phyloP scores from a whole-genome alignment of 1,139 yeast species.

The Hyphopichia wangnamkhiaoensis region DNA sequence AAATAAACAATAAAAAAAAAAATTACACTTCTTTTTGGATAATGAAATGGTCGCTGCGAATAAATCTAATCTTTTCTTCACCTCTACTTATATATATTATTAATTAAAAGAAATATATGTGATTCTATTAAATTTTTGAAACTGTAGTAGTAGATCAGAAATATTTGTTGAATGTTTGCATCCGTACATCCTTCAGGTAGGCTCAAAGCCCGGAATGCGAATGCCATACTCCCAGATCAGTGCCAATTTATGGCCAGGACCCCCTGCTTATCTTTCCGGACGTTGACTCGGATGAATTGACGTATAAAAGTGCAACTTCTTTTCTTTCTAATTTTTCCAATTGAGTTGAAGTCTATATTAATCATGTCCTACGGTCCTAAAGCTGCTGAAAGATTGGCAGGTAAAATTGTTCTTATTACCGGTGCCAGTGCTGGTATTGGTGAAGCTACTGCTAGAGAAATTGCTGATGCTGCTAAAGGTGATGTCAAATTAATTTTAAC shows the following conservation, averaged over 20 bases:
- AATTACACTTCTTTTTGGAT: not conserved
- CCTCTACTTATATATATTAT: conserved; percentile 3
- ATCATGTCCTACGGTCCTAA: conserved; percentile 51
- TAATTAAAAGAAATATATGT: conserved; percentile 3
- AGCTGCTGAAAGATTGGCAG: conserved; percentile 61
- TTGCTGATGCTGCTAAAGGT: conserved; percentile 41
- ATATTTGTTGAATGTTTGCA: no score
- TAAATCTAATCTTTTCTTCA: not conserved
- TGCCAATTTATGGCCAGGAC: not conserved
- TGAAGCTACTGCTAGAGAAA: conserved; percentile 41
- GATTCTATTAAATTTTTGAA: not conserved
- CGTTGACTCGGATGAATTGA: no score
- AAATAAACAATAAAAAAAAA: not conserved
- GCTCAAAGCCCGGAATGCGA: not conserved
- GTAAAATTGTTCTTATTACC: conserved; percentile 63
- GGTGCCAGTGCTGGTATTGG: conserved; percentile 77
- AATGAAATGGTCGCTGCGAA: not conserved
- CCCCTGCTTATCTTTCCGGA: not conserved
- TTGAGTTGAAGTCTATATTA: not conserved
- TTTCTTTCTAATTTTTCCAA: not conserved
- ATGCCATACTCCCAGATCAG: not conserved
- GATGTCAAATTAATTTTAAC: conserved; percentile 40
- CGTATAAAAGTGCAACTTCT: no score
- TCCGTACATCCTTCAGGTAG: not conserved
- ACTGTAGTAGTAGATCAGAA: no score